Base-by-base conservation (phyloP, 176 grass and related monocot genomes). In the Rhynchospora breviuscula region DNA sequence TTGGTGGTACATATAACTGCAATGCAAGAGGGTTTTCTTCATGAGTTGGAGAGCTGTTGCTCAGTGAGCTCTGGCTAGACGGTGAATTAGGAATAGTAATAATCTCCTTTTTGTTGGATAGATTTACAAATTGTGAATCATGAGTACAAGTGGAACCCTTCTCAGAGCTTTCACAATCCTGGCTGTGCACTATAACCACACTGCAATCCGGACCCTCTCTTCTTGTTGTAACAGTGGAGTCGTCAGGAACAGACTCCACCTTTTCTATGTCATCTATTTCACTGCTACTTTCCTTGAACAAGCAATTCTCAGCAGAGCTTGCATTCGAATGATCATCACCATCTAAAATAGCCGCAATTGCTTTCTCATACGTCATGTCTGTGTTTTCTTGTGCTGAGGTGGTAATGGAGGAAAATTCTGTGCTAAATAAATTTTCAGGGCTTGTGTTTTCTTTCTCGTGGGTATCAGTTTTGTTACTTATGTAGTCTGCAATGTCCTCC, bases 41-140 rank as follows among this genome's bases (percentile, higher is more conserved):
- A 40, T 69, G 58, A 4, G 90, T 88, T 7, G 89, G 92, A 71
- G 87, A 88, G 17, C 64, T 87, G 54, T 80, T 78, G 17, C 87
- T 87, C 9, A 43, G 90, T 52, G 84, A 81, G 75, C 90, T 92
- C 78, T 70, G 73, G 4, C 71, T 86, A 40, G 89, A 93, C 70
- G 80, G 69, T 29, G 86, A 40, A 84, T 74, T 76, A 14, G 76
- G 33, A 66, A 79, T 46, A 52, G 12, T 64, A 81, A 63, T 63
- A 46, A 44, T 81, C 59, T 47, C 33, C 18, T 81, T 81, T 22
- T 49, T 33, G 17, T 62, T 81, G 5, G 33, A 21, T 48, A 68
- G 78, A 60, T 17, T 26, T 67, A n/a, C 63, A 66, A 77, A 79
- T 73, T 2, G 43, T 66, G 73, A 25, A 59, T 67, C 83, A 0